Evolutionary conservation across 2,329 filamentous ascomycete species (phyloP).

Genomic region (Didymella keratinophila): DNA sequence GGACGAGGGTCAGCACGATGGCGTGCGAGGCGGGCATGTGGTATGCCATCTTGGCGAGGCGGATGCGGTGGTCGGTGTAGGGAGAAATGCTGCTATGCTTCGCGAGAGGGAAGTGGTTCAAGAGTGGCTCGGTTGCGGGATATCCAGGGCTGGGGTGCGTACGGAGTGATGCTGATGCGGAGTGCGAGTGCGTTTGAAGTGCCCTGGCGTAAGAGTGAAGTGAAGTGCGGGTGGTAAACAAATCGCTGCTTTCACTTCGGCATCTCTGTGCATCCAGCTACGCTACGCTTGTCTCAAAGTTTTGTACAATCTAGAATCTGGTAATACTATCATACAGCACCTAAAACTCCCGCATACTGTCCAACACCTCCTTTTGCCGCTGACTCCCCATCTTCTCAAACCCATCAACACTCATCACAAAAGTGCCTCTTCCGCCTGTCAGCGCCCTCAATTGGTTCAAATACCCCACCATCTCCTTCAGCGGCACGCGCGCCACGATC

Average conservation of each 20-base stretch:
- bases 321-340: not conserved
- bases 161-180: too few relatives aligned
- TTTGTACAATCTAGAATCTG: not conserved
- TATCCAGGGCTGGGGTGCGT: too few relatives aligned
- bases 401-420: conserved; percentile 76
- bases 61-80: too few relatives aligned
- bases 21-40: conserved; percentile 18
- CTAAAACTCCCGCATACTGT: conserved; percentile 41
- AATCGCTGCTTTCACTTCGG: not conserved
- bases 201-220: not conserved
- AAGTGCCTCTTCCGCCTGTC: conserved; percentile 83
- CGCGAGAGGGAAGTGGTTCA: too few relatives aligned
- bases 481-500: conserved; percentile 85
- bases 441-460: conserved; percentile 86
- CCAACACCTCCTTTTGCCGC: conserved; percentile 65
- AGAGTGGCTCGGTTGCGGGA: too few relatives aligned
- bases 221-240: not conserved
- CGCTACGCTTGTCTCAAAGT: not conserved
- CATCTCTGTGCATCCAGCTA: not conserved
- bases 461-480: conserved; percentile 97
- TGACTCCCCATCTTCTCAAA: conserved; percentile 72
- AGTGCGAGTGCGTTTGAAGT: too few relatives aligned
- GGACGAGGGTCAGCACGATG: conserved; percentile 26
- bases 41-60: not conserved
- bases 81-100: too few relatives aligned